Conservation (phyloP, 2,329 filamentous ascomycete species). For the Davidsoniella virescens region DNA sequence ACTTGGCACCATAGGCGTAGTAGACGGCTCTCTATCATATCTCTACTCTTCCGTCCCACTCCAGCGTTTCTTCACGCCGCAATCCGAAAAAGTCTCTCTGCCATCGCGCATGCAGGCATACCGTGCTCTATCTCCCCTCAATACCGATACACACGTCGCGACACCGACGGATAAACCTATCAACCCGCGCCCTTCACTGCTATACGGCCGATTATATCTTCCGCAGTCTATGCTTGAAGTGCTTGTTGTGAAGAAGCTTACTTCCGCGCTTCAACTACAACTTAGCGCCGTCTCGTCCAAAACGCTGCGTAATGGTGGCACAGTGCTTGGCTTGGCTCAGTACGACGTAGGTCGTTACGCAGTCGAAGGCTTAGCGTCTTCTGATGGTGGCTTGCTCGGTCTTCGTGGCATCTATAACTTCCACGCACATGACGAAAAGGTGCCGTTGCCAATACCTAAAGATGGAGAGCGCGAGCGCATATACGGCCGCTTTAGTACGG, state of each 20-base stretch:
- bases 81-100: slow-evolving; percentile 61
- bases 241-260: slow-evolving; percentile 62
- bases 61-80: slow-evolving; percentile 42
- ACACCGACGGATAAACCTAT: slow-evolving; percentile 14
- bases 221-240: slow-evolving; percentile 78
- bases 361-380: slow-evolving; percentile 79
- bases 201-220: slow-evolving; percentile 67
- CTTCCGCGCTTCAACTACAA: slow-evolving; percentile 62
- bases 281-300: slow-evolving; percentile 63
- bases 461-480: slow-evolving; percentile 38
- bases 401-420: slow-evolving; percentile 89
- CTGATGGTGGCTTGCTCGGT: slow-evolving; percentile 78
- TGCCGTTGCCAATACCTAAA: slow-evolving; percentile 14
- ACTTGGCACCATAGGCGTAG: slow-evolving; percentile 72
- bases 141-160: slow-evolving; percentile 12
- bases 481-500: slow-evolving; percentile 74
- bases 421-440: slow-evolving; percentile 46
- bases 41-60: slow-evolving; percentile 81
- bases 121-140: slow-evolving; percentile 44
- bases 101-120: slow-evolving; percentile 70
- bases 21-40: slow-evolving; percentile 95
- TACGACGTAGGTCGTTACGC: slow-evolving; percentile 80
- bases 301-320: slow-evolving; percentile 57
- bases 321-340: slow-evolving; percentile 54
- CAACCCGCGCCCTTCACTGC: slow-evolving; percentile 35